phyloP scores from a whole-genome alignment of 306 rosid species.

The Hylodesmum podocarpum region DNA sequence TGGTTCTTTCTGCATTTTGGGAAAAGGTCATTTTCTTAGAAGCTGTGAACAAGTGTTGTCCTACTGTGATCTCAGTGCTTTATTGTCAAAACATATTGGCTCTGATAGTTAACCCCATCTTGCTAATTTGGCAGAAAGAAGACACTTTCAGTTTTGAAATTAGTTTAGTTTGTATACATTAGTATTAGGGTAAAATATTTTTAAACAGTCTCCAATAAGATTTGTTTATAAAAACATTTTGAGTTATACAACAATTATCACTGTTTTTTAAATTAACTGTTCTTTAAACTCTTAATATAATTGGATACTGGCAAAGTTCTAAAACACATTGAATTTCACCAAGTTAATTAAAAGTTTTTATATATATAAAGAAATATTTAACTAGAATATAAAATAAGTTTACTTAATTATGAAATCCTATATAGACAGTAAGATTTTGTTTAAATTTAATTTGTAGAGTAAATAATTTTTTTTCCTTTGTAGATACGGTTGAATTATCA shows the following conservation, averaged over 20 bases:
- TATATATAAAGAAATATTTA: no score
- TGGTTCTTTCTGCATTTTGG: conserved; percentile 71
- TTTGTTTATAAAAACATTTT: no score
- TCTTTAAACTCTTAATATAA: no score
- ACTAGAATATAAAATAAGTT: no score
- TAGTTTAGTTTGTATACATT: neutral
- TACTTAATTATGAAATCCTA: no score
- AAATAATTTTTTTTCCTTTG: neutral
- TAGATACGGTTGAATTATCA: conserved; percentile 61
- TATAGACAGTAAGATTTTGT: no score
- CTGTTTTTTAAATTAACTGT: no score
- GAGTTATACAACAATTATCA: no score
- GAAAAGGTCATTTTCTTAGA: conserved; percentile 67
- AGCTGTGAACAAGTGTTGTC: conserved; percentile 60
- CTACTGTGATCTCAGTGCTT: conserved; percentile 49
- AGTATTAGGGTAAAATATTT: no score
- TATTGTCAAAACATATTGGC: conserved; percentile 36
- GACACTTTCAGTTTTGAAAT: neutral
- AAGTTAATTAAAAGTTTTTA: no score
- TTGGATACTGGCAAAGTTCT: no score
- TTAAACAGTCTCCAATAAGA: neutral
- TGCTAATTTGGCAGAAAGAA: neutral
- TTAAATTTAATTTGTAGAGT: neutral
- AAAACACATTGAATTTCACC: no score
- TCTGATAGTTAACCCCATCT: conserved; percentile 9